These are phyloP conservation scores for Colletotrichum cereale DNA, from an alignment of 2,329 filamentous ascomycete species.

Conservation along the genomic window DNA sequence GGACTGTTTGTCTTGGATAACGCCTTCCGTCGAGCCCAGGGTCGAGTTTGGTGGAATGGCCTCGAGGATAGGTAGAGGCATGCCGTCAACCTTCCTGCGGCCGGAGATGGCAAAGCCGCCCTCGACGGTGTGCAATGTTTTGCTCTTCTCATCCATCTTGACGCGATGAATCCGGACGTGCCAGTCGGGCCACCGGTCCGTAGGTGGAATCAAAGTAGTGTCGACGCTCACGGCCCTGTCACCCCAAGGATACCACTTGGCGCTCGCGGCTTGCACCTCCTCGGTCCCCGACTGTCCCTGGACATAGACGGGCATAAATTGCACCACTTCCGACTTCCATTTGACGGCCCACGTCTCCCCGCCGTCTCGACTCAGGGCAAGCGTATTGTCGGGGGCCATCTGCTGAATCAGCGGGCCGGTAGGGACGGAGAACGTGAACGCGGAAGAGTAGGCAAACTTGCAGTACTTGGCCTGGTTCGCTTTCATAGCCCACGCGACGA, in stretches of 20 bases:
- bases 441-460: slow-evolving; percentile 63
- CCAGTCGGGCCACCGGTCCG: slow-evolving; percentile 51
- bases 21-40: slow-evolving; percentile 11
- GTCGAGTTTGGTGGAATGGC: neutral
- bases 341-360: slow-evolving; percentile 49
- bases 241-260: slow-evolving; percentile 46
- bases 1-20: neutral
- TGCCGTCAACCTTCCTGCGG: slow-evolving; percentile 1
- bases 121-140: slow-evolving; percentile 40
- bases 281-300: neutral
- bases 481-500: slow-evolving; percentile 53
- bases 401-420: slow-evolving; percentile 51
- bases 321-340: slow-evolving; percentile 45
- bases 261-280: slow-evolving; percentile 11
- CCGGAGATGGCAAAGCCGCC: slow-evolving; percentile 44
- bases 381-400: slow-evolving; percentile 49
- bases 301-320: slow-evolving; percentile 28
- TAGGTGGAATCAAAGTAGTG: slow-evolving; percentile 47
- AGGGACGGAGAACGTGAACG: slow-evolving; percentile 60
- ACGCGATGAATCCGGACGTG: slow-evolving; percentile 47
- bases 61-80: slow-evolving; percentile 10
- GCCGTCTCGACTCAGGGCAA: slow-evolving; percentile 49
- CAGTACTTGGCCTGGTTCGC: slow-evolving; percentile 59
- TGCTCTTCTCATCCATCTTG: neutral
- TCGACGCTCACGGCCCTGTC: slow-evolving; percentile 46